Base-by-base conservation (phyloP, 495 filamentous ascomycete species). In the Talaromyces adpressus region DNA sequence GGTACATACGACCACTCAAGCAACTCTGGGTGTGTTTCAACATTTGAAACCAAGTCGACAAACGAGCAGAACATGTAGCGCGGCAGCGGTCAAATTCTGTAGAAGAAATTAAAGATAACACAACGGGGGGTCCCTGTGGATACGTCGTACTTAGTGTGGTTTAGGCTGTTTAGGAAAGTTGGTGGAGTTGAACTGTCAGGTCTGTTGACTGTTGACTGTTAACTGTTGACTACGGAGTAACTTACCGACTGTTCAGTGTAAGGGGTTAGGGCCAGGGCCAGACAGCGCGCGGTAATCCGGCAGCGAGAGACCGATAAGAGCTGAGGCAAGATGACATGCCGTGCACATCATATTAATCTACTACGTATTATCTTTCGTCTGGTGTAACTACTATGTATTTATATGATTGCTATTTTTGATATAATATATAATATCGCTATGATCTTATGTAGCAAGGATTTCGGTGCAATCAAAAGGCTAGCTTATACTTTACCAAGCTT, bases 311-410 rank as follows among this genome's bases (percentile, higher is more conserved):
- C 32, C 8, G 32, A 36, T n/a, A 18, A 18, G 4, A 20, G 16
- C 47, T 22, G 47, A 51, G 20, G 47, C 47, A 51, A 56, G 27
- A 56, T 56, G 52, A 56, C 52, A 56, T 56, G 52, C 52, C 52
- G 52, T 29, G 52, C 52, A 25, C 52, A 56, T 56, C 52, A 56
- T 41, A 41, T 41, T 41, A 41, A 5, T 56, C 51, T 6, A 54
- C 16, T 27, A 27, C 2, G 4, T 27, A 27, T 0, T 14, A 20
- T 49, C 41, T 20, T 49, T n/a, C n/a, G 18, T 20, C 18, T 49
- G 52, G 16, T 56, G 52, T 29, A 56, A 56, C 52, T 18, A 20
- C 4, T 4, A n/a, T n/a, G n/a, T 45, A 36, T 36, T 49, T 49
- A 7, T 18, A 20, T 20, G 6, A 3, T 49, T 18, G 18, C 5